phyloP scores from a whole-genome alignment of 2,329 filamentous ascomycete genomes.

The Aspergillus sp. region DNA sequence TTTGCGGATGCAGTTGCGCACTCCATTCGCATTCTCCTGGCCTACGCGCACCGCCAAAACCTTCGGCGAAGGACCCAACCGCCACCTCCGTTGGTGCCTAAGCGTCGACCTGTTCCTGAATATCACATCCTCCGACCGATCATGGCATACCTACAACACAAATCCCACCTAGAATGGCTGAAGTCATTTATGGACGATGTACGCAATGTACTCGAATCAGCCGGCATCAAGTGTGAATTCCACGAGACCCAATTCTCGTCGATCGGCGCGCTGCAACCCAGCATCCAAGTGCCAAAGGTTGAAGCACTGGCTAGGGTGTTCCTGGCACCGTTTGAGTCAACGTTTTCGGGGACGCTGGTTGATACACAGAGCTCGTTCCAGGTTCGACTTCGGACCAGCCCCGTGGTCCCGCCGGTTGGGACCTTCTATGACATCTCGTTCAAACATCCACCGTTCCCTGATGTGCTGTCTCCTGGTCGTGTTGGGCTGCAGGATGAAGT shows the following conservation, averaged over 20 bases:
- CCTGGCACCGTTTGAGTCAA: constrained; percentile 44
- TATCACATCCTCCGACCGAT: constrained; percentile 62
- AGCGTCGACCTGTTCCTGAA: constrained; percentile 50
- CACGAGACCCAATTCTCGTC: constrained; percentile 28
- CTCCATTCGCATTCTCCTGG: constrained; percentile 72
- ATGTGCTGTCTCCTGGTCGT: constrained; percentile 33
- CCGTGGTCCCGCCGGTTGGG: constrained; percentile 33
- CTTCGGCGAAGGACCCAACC: constrained; percentile 64
- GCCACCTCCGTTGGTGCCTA: constrained; percentile 56
- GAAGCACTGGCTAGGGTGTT: constrained; percentile 46
- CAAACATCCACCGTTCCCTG: constrained; percentile 30
- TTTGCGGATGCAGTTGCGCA: constrained; percentile 67
- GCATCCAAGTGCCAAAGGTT: constrained; percentile 20
- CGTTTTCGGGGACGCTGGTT: constrained; percentile 38
- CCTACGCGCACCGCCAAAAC: constrained; percentile 75
- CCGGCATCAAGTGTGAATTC: constrained; percentile 32
- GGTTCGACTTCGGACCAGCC: constrained; percentile 39
- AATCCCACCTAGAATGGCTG: constrained; percentile 35
- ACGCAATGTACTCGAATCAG: constrained; percentile 31
- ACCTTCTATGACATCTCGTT: constrained; percentile 41
- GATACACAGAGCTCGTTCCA: constrained; percentile 36
- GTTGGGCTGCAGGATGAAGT: constrained; percentile 36
- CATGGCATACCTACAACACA: constrained; percentile 55
- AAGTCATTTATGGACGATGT: constrained; percentile 34
- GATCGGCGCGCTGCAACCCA: constrained; percentile 15